Evolutionary conservation across 805 yeast genomes (phyloP), one percentile per base, ranked within the genome.

Genomic region (Suhomyces sp.): DNA sequence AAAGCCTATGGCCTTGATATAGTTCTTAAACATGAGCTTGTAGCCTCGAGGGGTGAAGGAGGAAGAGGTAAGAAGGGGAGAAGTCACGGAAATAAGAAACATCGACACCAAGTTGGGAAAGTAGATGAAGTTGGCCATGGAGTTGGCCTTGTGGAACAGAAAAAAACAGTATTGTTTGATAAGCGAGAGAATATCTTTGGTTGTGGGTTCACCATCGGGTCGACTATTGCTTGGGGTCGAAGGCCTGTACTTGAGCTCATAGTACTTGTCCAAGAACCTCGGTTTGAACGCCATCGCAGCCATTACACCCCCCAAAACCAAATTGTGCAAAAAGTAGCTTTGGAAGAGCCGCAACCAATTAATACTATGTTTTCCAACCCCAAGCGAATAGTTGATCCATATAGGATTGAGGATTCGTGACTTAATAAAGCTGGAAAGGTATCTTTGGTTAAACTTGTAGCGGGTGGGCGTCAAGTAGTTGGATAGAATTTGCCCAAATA

Each of bases 401-500:
- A 75, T 71, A 1, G 79, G 78, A 50, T 72, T 70, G 52, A 74
- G 61, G 5, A 72, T 59, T 29, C 63, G 54, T 6, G 59, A 49
- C 52, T 70, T 74, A 47, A 74, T 66, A 38, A 61, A 61, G 13
- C 65, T 50, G 4, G 76, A 67, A 22, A 74, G 58, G 61, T 73
- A 73, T 26, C 65, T 58, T 54, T 71, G 76, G 57, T 72, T 73
- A 56, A 68, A 61, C 57, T 63, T 66, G 60, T 57, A 67, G 40
- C 54, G 61, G 1, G 78, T 70, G 2, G 78, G 78, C 0, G 79
- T 71, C 52, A 75, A 58, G 58, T 72, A 73, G 55, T 72, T 71
- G 36, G 76, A 70, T 36, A 74, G 64, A 45, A 74, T 61, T 57
- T 74, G 78, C 13, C 68, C 76, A 55, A 67, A 74, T 10, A 74